Evolutionary conservation across 257 asterid genomes (phyloP), one percentile per base, ranked within the genome.

Genomic region (Solanum virginianum): DNA sequence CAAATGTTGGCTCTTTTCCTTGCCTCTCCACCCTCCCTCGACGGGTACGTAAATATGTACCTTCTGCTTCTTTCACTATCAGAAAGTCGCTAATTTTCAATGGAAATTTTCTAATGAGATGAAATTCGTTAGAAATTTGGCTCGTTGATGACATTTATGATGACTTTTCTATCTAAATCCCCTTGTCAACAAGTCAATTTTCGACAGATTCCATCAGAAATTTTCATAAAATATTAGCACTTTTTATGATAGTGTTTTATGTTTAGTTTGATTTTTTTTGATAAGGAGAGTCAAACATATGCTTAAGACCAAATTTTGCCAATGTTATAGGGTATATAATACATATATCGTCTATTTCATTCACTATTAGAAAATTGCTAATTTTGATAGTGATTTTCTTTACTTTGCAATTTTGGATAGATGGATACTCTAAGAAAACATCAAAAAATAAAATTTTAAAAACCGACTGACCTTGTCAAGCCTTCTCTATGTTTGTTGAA

Each of bases 11-110:
- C 54, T 90, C 95, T 86, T 93, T 94, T 80, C 89, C 97, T 16
- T 84, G 79, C 71, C 90, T 90, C 75, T 85, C 98, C 83, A 81
- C 94, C 36, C 98, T 96, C 56, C 98, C 98, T 0, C 84, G 13
- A 6, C 84, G 86, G 90, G 92, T 88, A 84, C 2, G 39, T 56
- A 9, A 39, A 32, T 69, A 71, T 80, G 47, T 43, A 36, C 17
- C 77, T 8, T 17, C 15, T 36, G 8, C 16, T 36, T 36, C 9
- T 69, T 6, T 41, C 29, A 41, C 54, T 70, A 41, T 10, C 3
- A 70, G 29, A 70, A 70, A 70, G 17, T 70, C 10, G 0, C 17
- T 70, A 68, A 32, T 68, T 68, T 68, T 68, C 4, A 1, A 32
- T 4, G 0, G 5, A 29, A 66, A 6, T 0, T 5, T 62, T 57